Conservation (phyloP, 768 basidiomycete species). For the Nevesoporus exiguus region DNA sequence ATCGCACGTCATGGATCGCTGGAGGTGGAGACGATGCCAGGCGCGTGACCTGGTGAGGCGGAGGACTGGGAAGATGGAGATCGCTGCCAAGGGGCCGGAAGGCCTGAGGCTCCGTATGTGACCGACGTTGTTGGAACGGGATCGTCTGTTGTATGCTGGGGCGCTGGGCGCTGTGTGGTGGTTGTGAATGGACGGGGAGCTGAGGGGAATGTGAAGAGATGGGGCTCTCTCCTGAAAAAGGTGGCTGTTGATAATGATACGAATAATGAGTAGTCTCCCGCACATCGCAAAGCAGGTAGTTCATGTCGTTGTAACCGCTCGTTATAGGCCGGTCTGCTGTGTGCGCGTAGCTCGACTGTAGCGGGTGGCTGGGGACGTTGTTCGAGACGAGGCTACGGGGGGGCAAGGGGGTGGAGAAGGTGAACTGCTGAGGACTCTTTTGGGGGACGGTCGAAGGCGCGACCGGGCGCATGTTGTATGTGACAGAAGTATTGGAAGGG, state of each 20-base stretch:
- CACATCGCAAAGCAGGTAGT: conserved; percentile 44
- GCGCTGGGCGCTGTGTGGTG: conserved; percentile 34
- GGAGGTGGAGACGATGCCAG: conserved; percentile 43
- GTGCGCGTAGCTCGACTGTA: conserved; percentile 43
- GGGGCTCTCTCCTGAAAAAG: conserved; percentile 43
- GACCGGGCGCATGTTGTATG: conserved; percentile 45
- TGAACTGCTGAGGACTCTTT: conserved; percentile 45
- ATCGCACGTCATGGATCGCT: conserved; percentile 35
- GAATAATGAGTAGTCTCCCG: conserved; percentile 50
- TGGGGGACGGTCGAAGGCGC: conserved; percentile 44
- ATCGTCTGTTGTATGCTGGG: conserved; percentile 41
- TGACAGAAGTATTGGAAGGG: conserved; percentile 38
- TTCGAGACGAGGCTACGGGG: conserved; percentile 43
- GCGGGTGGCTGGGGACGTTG: conserved; percentile 37
- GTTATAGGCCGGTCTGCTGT: conserved; percentile 49
- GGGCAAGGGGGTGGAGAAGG: conserved; percentile 38
- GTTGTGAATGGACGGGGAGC: conserved; percentile 35
- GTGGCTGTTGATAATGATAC: conserved; percentile 49
- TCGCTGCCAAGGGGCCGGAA: conserved; percentile 47
- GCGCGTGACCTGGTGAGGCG: conserved; percentile 40
- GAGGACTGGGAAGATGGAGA: conserved; percentile 47
- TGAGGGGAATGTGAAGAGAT: conserved; percentile 44
- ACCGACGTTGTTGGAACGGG: conserved; percentile 54
- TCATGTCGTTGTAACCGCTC: conserved; percentile 44
- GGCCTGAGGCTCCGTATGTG: conserved; percentile 55